A percentile compares a stretch with the other conserved stretches of the same genome.
Evolutionary conservation across 805 yeast species (phyloP).

Genomic region (Ogataea henricii): DNA sequence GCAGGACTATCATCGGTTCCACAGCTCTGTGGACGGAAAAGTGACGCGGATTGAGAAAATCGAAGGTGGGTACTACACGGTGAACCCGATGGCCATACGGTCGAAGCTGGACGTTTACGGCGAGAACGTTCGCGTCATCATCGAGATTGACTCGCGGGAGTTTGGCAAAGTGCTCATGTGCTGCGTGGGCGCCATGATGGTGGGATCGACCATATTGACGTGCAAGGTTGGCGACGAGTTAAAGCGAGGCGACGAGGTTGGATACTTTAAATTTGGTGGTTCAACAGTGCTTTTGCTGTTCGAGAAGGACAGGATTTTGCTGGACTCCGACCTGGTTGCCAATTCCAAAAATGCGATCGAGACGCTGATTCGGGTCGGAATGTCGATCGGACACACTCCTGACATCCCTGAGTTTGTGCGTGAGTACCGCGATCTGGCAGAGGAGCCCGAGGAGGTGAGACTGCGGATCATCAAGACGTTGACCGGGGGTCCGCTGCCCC

Average conservation of each 20-base stretch:
- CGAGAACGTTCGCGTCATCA: constrained; percentile 77
- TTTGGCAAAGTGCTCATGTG: constrained; percentile 80
- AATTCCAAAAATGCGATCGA: constrained; percentile 75
- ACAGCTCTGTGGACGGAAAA: constrained; percentile 77
- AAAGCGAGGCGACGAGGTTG: constrained; percentile 77
- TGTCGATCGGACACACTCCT: constrained; percentile 81
- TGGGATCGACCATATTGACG: constrained; percentile 81
- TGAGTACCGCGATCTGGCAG: constrained; percentile 42
- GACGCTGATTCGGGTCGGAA: constrained; percentile 85
- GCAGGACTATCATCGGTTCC: constrained; percentile 95
- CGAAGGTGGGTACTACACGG: constrained; percentile 92
- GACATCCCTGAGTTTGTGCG: constrained; percentile 51
- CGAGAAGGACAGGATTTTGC: constrained; percentile 48
- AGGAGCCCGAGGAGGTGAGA: constrained; percentile 48
- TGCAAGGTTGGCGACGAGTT: constrained; percentile 60
- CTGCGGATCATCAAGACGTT: constrained; percentile 55
- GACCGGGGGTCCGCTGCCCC: constrained; percentile 48
- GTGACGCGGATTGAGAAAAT: constrained; percentile 67
- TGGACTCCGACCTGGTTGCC: constrained; percentile 72
- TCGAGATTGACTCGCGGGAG: constrained; percentile 73
- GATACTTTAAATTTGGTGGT: constrained; percentile 96
- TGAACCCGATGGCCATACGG: constrained; percentile 95
- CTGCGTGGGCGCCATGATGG: constrained; percentile 98
- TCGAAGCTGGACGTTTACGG: constrained; percentile 89
- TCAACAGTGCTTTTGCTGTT: constrained; percentile 77